These are phyloP conservation scores for Climacium dendroides DNA, from an alignment of 225 moss, liverwort and hornwort genomes.

Conservation along the genomic window DNA sequence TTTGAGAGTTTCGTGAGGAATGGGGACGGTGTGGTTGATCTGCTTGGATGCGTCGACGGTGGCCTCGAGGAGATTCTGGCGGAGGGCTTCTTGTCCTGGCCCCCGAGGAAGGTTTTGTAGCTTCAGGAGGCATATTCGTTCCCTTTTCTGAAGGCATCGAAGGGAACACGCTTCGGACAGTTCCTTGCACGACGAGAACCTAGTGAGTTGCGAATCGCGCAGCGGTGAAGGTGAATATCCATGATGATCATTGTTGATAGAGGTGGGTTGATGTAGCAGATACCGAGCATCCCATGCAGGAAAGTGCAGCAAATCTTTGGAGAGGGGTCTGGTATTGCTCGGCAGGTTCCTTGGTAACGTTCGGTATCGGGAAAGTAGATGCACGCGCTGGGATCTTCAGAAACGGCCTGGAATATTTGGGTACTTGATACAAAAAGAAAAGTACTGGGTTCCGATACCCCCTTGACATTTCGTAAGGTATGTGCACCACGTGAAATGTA, in stretches of 20 bases:
- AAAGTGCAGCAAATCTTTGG: not conserved
- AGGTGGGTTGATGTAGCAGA: not conserved
- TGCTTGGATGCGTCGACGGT: not conserved
- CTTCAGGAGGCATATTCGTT: not conserved
- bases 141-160: not conserved
- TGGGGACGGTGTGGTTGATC: not conserved
- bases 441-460: not conserved
- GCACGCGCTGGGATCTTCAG: not conserved
- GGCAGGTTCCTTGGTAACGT: not conserved
- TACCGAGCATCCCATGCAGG: not conserved
- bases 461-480: not conserved
- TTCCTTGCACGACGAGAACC: too few relatives aligned
- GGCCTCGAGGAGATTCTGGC: not conserved
- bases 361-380: not conserved
- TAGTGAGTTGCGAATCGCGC: too few relatives aligned
- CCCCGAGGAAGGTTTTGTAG: not conserved
- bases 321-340: not conserved
- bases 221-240: not conserved
- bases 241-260: not conserved
- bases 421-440: not conserved
- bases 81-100: not conserved
- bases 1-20: not conserved
- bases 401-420: not conserved
- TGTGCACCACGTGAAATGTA: not conserved
- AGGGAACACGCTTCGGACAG: not conserved